Percentiles rank a stretch among this genome's conserved stretches.
These are phyloP conservation scores for Larix kaempferi DNA, from an alignment of 75 land plant genomes.

Conservation along the genomic window DNA sequence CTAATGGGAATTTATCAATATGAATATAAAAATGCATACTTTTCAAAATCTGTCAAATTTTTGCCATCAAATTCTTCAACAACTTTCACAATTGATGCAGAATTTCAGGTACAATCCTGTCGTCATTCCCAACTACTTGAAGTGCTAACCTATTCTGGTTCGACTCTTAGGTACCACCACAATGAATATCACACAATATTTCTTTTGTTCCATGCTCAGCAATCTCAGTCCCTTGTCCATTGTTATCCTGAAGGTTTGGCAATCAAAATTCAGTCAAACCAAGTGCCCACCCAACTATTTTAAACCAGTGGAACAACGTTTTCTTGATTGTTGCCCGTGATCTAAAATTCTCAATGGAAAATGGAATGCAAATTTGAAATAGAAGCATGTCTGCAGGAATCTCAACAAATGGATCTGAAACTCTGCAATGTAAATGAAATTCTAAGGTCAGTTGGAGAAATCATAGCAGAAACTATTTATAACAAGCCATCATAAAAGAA, in stretches of 20 bases:
- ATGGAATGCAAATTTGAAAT: constrained; percentile 56
- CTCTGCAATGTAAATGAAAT: not conserved
- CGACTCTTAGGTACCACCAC: constrained; percentile 23
- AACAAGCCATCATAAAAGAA: too few relatives aligned
- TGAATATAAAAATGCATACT: constrained; percentile 14
- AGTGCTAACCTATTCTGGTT: constrained; percentile 7
- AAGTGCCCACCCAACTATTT: constrained; percentile 84
- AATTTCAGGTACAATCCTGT: constrained; percentile 5
- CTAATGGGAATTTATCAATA: too few relatives aligned
- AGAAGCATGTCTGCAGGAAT: constrained; percentile 74
- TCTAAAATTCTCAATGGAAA: constrained; percentile 85
- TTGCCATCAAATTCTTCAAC: constrained; percentile 49
- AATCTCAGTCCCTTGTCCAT: constrained; percentile 48
- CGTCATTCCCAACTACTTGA: constrained; percentile 22
- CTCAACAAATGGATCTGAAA: constrained; percentile 94
- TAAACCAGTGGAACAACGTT: constrained; percentile 76
- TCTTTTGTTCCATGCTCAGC: constrained; percentile 42
- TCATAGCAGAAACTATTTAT: too few relatives aligned
- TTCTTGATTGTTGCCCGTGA: constrained; percentile 74
- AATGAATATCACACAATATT: constrained; percentile 20
- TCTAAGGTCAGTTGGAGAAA: too few relatives aligned
- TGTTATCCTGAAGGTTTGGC: constrained; percentile 65
- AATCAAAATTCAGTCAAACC: constrained; percentile 70
- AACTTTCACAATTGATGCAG: constrained; percentile 6
- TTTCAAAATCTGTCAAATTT: constrained; percentile 66